Evolutionary conservation across 805 yeast genomes (phyloP).

Genomic region (Nakazawaea populi): DNA sequence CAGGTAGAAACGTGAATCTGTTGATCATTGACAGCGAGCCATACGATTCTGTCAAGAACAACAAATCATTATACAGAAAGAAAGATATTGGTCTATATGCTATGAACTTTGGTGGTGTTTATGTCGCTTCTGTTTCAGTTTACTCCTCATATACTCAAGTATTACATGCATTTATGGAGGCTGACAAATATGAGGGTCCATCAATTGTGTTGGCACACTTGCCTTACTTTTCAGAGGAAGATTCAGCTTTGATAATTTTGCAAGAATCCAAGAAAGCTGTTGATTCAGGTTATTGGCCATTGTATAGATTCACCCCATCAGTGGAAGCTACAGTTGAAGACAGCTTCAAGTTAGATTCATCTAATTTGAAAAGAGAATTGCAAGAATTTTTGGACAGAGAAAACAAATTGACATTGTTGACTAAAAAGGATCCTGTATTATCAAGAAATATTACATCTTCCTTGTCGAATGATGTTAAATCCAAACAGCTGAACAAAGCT

Average conservation of each 20-base stretch:
- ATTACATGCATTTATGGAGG: slow-evolving; percentile 82
- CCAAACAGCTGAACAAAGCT: slow-evolving; percentile 59
- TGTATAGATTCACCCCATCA: slow-evolving; percentile 78
- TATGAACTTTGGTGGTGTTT: slow-evolving; percentile 84
- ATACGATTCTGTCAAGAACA: slow-evolving; percentile 32
- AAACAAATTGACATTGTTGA: slow-evolving; percentile 74
- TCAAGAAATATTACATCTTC: slow-evolving; percentile 65
- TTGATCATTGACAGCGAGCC: slow-evolving; percentile 87
- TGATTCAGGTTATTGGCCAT: slow-evolving; percentile 95
- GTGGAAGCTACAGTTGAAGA: slow-evolving; percentile 41
- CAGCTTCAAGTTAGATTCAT: slow-evolving; percentile 77
- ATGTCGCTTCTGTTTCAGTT: slow-evolving; percentile 91
- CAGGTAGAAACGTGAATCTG: slow-evolving; percentile 75
- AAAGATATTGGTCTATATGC: slow-evolving; percentile 93
- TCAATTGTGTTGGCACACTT: slow-evolving; percentile 86
- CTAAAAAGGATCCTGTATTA: slow-evolving; percentile 65
- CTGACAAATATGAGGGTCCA: slow-evolving; percentile 86
- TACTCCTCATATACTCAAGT: slow-evolving; percentile 93
- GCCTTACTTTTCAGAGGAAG: slow-evolving; percentile 64
- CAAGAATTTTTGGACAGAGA: slow-evolving; percentile 83
- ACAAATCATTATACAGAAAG: slow-evolving; percentile 52
- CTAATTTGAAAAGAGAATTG: slow-evolving; percentile 69
- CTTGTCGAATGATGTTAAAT: slow-evolving; percentile 55
- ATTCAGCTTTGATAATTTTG: slow-evolving; percentile 65
- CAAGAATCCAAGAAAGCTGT: slow-evolving; percentile 87